phyloP scores from a whole-genome alignment of 805 yeast species.

The Candida pseudoglaebosa region DNA sequence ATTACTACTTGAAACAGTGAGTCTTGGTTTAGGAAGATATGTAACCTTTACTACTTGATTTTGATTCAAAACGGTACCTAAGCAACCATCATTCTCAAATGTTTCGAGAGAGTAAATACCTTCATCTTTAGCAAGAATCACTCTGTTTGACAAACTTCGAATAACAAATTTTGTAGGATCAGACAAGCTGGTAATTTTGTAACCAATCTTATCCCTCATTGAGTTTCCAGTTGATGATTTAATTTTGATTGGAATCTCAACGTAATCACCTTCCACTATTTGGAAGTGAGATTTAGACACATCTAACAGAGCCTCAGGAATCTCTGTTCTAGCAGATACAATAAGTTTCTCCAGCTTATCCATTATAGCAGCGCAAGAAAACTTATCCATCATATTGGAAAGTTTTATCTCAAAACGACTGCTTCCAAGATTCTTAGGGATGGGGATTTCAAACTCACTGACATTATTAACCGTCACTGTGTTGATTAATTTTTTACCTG shows the following conservation, averaged over 20 bases:
- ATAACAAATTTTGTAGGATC: background rate
- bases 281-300: conserved; percentile 19
- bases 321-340: conserved; percentile 64
- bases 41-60: conserved; percentile 18
- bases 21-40: conserved; percentile 23
- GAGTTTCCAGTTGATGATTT: conserved; percentile 30
- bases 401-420: conserved; percentile 70
- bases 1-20: conserved; percentile 15
- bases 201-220: conserved; percentile 28
- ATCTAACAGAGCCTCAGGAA: conserved; percentile 48
- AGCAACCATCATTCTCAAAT: conserved; percentile 43
- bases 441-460: conserved; percentile 38
- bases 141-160: background rate
- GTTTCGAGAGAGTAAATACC: conserved; percentile 41
- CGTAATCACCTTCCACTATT: conserved; percentile 59
- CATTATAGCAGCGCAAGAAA: conserved; percentile 72
- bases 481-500: conserved; percentile 16
- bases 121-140: conserved; percentile 29
- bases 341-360: conserved; percentile 50
- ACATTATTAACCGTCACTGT: conserved; percentile 31
- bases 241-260: conserved; percentile 51
- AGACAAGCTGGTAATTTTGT: conserved; percentile 18
- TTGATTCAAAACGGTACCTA: conserved; percentile 30
- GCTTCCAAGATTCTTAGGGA: conserved; percentile 58
- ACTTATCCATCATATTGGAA: conserved; percentile 65